Evolutionary conservation across 495 filamentous ascomycete genomes (phyloP).

Genomic region (Podospora australis): DNA sequence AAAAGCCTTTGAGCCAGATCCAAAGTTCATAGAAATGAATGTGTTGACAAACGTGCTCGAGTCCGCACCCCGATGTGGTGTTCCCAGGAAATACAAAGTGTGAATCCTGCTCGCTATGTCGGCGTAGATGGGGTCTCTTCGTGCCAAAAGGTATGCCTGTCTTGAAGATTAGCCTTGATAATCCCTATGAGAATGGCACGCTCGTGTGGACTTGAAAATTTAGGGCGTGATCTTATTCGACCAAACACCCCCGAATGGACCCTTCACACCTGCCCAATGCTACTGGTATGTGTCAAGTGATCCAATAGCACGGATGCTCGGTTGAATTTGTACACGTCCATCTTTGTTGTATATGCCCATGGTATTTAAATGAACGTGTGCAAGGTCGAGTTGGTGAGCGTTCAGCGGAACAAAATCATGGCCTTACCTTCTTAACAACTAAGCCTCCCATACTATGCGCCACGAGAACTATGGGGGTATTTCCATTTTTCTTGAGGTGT

Average conservation of each 20-base stretch:
- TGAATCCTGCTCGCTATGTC: constrained; percentile 11
- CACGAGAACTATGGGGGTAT: constrained; percentile 19
- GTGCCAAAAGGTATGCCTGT: constrained; percentile 18
- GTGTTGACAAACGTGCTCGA: neutral
- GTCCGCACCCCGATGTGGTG: constrained; percentile 24
- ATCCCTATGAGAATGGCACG: too few relatives aligned
- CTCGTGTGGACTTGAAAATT: too few relatives aligned
- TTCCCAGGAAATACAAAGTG: constrained; percentile 21
- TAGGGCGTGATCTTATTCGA: too few relatives aligned
- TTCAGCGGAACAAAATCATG: too few relatives aligned
- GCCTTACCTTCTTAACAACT: constrained; percentile 25
- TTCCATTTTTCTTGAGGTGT: constrained; percentile 6
- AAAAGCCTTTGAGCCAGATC: constrained; percentile 20
- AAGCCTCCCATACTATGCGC: constrained; percentile 29
- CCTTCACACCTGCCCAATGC: too few relatives aligned
- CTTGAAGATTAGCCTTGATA: too few relatives aligned
- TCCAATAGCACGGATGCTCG: too few relatives aligned
- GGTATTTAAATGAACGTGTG: too few relatives aligned
- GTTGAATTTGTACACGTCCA: constrained; percentile 3
- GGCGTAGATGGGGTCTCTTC: constrained; percentile 12
- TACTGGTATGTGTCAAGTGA: too few relatives aligned
- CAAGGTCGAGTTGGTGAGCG: too few relatives aligned
- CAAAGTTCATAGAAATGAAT: constrained; percentile 3
- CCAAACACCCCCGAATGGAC: too few relatives aligned
- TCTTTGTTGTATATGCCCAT: too few relatives aligned